Evolutionary conservation across 371 early-diverging fungal genomes (phyloP), one percentile per base, ranked within the genome.

Genomic region (Blakeslea trispora): DNA sequence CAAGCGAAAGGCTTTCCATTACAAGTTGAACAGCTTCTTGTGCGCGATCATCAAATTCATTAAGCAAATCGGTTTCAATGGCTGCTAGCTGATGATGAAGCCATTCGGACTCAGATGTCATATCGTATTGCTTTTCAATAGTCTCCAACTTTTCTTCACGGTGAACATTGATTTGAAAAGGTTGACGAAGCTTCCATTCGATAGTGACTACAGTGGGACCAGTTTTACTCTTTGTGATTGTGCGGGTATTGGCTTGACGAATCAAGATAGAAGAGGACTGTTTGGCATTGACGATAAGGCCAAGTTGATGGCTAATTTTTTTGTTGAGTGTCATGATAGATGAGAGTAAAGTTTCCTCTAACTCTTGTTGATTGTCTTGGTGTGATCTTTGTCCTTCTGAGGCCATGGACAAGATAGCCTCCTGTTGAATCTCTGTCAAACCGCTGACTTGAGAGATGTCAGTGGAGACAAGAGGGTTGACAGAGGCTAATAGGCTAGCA

Each of bases 221-320:
- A 18, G 51, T 41, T 19, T 54, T 48, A 17, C 23, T 35, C 3
- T 11, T 37, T 50, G 17, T 34, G 32, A 15, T 45, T 34, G 22
- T n/a, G 17, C 22, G 35, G 17, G 44, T 45, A 14, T 39, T 45
- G 5, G 65, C 65, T 63, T 68, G 69, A 21, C 66, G 55, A 9
- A 72, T 59, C 13, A 72, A 50, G 17, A 63, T 65, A 37, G 45
- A 17, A 13, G 72, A 58, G 2, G 72, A 50, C 47, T 66, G 61
- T 37, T 67, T 42, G 22, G 70, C 70, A 39, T 67, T 66, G 14
- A 72, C 48, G 5, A 69, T 64, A 6, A 58, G 49, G 5, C 70
- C 73, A 37, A 72, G 57, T 34, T 72, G 70, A 53, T 61, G 59
- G 18, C 70, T 61, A 39, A 72, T 55, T 24, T 64, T 64, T 37